These are phyloP conservation scores for Ilyonectria robusta DNA, from an alignment of 2,329 filamentous ascomycete species.

Conservation along the genomic window DNA sequence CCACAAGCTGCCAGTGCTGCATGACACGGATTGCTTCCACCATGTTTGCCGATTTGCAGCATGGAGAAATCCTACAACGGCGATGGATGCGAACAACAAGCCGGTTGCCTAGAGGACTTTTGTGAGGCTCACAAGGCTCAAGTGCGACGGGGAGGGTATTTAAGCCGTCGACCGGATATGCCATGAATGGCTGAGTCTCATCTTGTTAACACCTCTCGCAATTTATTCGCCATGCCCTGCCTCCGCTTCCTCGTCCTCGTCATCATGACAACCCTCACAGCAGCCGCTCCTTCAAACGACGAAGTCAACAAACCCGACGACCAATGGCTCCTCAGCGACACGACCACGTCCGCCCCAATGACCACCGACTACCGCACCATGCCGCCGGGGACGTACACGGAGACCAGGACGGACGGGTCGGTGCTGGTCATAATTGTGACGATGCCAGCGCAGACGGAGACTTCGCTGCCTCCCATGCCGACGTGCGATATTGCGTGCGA, in stretches of 20 bases:
- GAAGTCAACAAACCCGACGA: no score
- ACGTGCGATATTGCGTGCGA: conserved; percentile 44
- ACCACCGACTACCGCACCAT: conserved; percentile 44
- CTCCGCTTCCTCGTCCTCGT: conserved; percentile 3
- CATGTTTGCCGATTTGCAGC: not conserved
- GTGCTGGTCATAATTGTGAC: conserved; percentile 42
- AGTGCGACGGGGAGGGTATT: not conserved
- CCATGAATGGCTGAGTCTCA: no score
- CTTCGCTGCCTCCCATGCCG: not conserved
- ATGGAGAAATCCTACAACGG: not conserved
- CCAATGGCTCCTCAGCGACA: not conserved
- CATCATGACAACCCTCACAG: conserved; percentile 2
- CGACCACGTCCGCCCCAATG: not conserved
- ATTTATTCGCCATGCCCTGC: conserved; percentile 13
- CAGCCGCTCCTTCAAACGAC: conserved; percentile 3
- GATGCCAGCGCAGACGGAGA: conserved; percentile 27
- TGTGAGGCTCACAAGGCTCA: not conserved
- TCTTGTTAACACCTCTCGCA: no score
- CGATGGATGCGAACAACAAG: not conserved
- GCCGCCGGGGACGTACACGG: conserved; percentile 45
- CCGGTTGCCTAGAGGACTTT: no score
- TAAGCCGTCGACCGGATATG: no score
- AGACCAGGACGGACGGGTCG: conserved; percentile 30
- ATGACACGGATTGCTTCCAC: not conserved
- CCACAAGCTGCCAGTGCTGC: not conserved